Percentiles rank a stretch among this genome's conserved stretches.
Evolutionary conservation across 495 filamentous ascomycete species (phyloP).

Genomic region (Neurospora sp.): DNA sequence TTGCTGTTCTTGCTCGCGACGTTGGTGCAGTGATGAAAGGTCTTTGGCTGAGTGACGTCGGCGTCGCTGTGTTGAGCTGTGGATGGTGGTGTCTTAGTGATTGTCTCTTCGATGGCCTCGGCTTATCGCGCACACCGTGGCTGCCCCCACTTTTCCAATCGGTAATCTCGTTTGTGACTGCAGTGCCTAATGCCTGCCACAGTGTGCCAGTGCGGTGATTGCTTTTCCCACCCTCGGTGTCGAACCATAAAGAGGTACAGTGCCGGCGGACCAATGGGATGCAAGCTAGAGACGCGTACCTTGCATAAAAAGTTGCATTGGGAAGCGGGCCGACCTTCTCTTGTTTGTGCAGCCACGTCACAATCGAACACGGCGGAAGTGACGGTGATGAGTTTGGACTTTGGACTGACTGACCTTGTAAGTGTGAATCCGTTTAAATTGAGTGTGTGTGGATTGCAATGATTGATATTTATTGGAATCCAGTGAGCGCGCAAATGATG

Average conservation of each 20-base stretch:
- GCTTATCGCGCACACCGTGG: not conserved
- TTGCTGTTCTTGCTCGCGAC: not conserved
- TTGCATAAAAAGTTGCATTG: not conserved
- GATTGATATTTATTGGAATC: not conserved
- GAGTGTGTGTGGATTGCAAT: not conserved
- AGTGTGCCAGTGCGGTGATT: not conserved
- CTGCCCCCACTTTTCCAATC: not conserved
- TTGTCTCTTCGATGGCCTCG: not conserved
- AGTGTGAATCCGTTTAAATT: not conserved
- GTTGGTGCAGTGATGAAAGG: not conserved
- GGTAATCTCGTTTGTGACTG: not conserved
- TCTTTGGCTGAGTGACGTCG: not conserved
- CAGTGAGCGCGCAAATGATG: not conserved
- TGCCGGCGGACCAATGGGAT: not conserved
- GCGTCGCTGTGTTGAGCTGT: not conserved
- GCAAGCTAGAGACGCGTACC: not conserved
- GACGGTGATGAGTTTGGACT: not conserved
- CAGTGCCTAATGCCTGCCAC: not conserved
- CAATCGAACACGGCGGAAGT: not conserved
- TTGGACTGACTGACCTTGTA: not conserved
- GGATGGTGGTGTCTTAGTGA: not conserved
- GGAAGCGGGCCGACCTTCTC: not conserved
- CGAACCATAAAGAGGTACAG: not conserved
- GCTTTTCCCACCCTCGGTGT: not conserved
- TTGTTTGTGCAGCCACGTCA: not conserved